A percentile compares a stretch with the other conserved stretches of the same genome.
Evolutionary conservation across 768 basidiomycete genomes (phyloP).

Genomic region (Termitomyces eurrhizus): DNA sequence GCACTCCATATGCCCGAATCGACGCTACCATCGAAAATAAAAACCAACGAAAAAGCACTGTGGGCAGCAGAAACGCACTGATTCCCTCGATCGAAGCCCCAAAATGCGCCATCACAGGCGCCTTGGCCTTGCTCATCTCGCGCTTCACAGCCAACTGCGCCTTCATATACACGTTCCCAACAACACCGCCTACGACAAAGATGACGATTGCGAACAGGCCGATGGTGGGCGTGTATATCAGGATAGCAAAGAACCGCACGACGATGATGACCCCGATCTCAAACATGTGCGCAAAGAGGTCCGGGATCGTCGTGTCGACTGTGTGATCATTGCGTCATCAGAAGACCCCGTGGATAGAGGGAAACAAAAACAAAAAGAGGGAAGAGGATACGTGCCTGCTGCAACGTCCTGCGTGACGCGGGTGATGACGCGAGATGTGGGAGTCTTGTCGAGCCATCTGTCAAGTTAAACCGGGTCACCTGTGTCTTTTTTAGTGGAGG

Average conservation of each 20-base stretch:
- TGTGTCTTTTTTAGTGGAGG: not conserved
- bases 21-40: slow-evolving; percentile 19
- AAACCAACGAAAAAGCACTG: too few species aligned
- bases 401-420: slow-evolving; percentile 67
- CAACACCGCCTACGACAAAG: slow-evolving; percentile 31
- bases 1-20: slow-evolving; percentile 63
- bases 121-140: slow-evolving; percentile 39
- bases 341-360: too few species aligned
- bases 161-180: slow-evolving; percentile 39
- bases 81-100: slow-evolving; percentile 56
- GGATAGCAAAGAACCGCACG: slow-evolving; percentile 13
- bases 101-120: slow-evolving; percentile 31
- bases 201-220: slow-evolving; percentile 8
- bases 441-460: slow-evolving; percentile 47
- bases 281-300: slow-evolving; percentile 17
- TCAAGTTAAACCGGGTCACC: too few species aligned
- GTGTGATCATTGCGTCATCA: slow-evolving; percentile 10
- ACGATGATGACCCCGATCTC: slow-evolving; percentile 10
- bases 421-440: slow-evolving; percentile 50
- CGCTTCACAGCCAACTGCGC: slow-evolving; percentile 44
- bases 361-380: not conserved
- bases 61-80: slow-evolving; percentile 21
- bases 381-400: slow-evolving; percentile 18
- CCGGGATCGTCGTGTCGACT: slow-evolving; percentile 42
- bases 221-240: slow-evolving; percentile 13